Conservation (phyloP, 306 rosid species). For the Leucaena leucocephala region DNA sequence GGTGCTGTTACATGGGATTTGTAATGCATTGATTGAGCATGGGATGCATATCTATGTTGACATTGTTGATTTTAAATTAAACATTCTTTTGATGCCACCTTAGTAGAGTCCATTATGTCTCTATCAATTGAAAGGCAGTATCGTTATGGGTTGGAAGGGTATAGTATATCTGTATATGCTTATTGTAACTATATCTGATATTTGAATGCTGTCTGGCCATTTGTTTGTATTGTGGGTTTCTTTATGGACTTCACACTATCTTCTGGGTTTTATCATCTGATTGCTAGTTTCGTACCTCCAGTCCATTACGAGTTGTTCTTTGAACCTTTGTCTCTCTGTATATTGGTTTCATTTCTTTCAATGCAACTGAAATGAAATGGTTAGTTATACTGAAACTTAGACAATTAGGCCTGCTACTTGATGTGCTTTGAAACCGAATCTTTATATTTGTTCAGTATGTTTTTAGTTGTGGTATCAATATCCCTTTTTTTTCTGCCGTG, state of each 20-base stretch:
- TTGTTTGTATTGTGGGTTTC: slow-evolving; percentile 6
- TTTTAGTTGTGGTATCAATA: neutral
- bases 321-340: slow-evolving; percentile 3
- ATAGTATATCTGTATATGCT: slow-evolving; percentile 13
- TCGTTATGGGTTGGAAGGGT: slow-evolving; percentile 1
- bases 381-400: neutral
- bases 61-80: slow-evolving; percentile 11
- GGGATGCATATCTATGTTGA: slow-evolving; percentile 3
- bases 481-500: neutral
- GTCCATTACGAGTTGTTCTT: neutral
- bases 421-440: slow-evolving; percentile 13
- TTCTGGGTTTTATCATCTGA: neutral
- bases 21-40: slow-evolving; percentile 15
- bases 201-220: neutral
- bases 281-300: neutral
- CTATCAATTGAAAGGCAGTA: slow-evolving; percentile 9
- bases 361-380: neutral
- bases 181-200: slow-evolving; percentile 1
- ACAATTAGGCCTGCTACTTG: neutral
- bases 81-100: neutral
- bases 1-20: slow-evolving; percentile 13
- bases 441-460: neutral
- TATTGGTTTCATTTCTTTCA: neutral
- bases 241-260: neutral
- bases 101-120: slow-evolving; percentile 16